Conservation (phyloP, 371 early-diverging fungal genomes). For the Mortierella sp. region DNA sequence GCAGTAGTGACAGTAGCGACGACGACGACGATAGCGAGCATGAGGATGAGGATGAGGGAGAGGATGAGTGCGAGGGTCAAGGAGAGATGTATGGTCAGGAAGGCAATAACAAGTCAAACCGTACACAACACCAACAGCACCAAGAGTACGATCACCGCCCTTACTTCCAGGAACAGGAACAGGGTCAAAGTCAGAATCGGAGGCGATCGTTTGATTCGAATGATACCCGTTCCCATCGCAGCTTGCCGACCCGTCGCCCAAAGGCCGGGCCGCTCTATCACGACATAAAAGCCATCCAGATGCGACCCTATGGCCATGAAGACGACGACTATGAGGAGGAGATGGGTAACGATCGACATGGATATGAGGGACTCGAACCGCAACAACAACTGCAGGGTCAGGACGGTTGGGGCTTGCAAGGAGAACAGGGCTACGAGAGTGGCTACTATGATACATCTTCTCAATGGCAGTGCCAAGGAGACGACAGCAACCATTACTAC, state of each 20-base stretch:
- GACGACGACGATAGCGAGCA: not conserved
- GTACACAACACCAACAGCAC: not conserved
- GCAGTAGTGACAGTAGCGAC: not conserved
- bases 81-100: not conserved
- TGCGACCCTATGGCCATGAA: conserved; percentile 39
- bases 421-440: not conserved
- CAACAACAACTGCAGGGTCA: not conserved
- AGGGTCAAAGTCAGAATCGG: not conserved
- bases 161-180: not conserved
- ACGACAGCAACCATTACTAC: not conserved
- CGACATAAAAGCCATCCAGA: conserved; percentile 20
- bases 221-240: not conserved
- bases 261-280: not conserved
- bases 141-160: not conserved
- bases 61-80: not conserved
- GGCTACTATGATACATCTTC: not conserved
- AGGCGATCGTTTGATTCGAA: not conserved
- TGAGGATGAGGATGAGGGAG: not conserved
- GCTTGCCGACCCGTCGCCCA: not conserved
- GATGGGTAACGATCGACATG: not conserved
- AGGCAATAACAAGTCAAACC: no score
- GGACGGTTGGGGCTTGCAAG: not conserved
- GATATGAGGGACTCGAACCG: not conserved
- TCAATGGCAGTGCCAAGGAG: not conserved
- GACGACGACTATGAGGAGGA: conserved; percentile 9